These are phyloP conservation scores for Malbranchea zuffiana DNA, from an alignment of 2,329 filamentous ascomycete species.

Conservation along the genomic window DNA sequence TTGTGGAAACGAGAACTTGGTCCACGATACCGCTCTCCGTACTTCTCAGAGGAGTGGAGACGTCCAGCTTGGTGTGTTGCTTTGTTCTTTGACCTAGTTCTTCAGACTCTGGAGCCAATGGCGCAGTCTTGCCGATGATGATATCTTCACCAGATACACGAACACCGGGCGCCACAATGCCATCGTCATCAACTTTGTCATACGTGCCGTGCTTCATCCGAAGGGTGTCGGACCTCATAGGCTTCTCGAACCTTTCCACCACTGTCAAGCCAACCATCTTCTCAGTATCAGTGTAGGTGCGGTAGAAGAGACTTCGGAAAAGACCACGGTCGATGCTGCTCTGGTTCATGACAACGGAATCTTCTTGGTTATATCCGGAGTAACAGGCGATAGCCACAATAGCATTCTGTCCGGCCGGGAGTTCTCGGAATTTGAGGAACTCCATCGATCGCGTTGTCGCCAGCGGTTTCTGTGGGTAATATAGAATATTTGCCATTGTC, in stretches of 20 bases:
- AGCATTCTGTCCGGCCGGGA: slow-evolving; percentile 93
- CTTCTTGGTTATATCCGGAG: slow-evolving; percentile 99
- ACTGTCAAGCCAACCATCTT: slow-evolving; percentile 91
- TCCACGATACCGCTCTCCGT: slow-evolving; percentile 97
- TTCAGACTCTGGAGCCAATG: slow-evolving; percentile 82
- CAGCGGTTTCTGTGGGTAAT: slow-evolving; percentile 95
- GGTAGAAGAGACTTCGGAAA: slow-evolving; percentile 96
- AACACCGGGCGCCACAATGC: slow-evolving; percentile 84
- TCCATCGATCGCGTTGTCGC: slow-evolving; percentile 97
- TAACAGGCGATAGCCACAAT: slow-evolving; percentile 97
- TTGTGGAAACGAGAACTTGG: slow-evolving; percentile 85
- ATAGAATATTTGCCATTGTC: slow-evolving; percentile 98
- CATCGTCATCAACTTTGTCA: slow-evolving; percentile 94
- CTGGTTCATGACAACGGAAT: slow-evolving; percentile 99
- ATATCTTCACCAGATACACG: slow-evolving; percentile 96
- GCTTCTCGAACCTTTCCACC: slow-evolving; percentile 92
- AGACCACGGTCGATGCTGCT: slow-evolving; percentile 95
- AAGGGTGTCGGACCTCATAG: slow-evolving; percentile 74
- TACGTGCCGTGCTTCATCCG: slow-evolving; percentile 91
- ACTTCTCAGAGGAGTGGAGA: slow-evolving; percentile 84
- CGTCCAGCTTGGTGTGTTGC: slow-evolving; percentile 84
- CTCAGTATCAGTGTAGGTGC: slow-evolving; percentile 92
- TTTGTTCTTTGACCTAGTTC: slow-evolving; percentile 88
- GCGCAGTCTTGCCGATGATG: slow-evolving; percentile 97
- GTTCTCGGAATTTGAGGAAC: slow-evolving; percentile 92